Conservation (phyloP, 1,284 basidiomycete genomes). For the Fomitopsis pinicola region DNA sequence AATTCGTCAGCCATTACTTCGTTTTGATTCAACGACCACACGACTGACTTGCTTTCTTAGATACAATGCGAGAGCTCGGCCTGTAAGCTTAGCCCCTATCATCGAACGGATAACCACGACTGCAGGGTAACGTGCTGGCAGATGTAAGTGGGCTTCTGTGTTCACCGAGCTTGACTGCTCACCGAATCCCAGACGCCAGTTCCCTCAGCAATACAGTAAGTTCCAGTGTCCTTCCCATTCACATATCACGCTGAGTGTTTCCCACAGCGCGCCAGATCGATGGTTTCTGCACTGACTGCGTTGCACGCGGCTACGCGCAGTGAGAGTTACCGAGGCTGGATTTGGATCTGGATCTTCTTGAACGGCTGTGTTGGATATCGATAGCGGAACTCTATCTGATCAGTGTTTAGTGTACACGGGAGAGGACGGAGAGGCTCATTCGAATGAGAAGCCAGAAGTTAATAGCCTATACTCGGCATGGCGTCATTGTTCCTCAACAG, state of each 20-base stretch:
- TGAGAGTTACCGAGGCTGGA: neutral
- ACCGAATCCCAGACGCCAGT: conserved; percentile 46
- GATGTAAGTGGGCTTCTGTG: conserved; percentile 46
- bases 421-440: neutral
- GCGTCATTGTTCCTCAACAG: neutral
- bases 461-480: neutral
- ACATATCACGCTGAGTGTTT: conserved; percentile 10
- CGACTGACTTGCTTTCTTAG: conserved; percentile 30
- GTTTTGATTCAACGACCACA: neutral
- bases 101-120: conserved; percentile 47
- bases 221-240: neutral
- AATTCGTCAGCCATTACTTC: conserved; percentile 41
- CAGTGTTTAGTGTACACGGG: neutral
- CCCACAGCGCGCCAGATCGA: conserved; percentile 42
- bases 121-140: conserved; percentile 66
- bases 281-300: conserved; percentile 36
- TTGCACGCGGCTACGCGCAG: neutral
- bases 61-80: conserved; percentile 56
- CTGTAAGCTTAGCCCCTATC: conserved; percentile 64
- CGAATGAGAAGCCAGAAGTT: neutral
- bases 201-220: conserved; percentile 63
- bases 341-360: neutral
- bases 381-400: conserved; percentile 1
- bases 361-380: neutral
- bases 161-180: neutral